Evolutionary conservation across 805 yeast genomes (phyloP), one percentile per base, ranked within the genome.

Genomic region (Schizosaccharomyces pombe): DNA sequence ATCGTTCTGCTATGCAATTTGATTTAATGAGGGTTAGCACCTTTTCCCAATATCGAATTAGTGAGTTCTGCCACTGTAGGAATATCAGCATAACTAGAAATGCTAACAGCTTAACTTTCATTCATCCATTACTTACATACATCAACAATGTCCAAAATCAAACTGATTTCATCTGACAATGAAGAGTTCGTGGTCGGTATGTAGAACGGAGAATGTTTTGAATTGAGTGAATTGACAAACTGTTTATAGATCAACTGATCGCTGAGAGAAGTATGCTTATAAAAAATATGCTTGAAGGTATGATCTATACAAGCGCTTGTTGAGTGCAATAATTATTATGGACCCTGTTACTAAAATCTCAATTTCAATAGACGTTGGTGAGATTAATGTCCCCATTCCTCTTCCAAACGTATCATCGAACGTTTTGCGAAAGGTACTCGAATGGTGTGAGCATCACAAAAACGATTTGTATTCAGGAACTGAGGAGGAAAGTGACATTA

Each of bases 361-460:
- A 22, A 32, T 22, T 31, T 14, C 1, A 11, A 8, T 43, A 64
- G 68, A 71, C 57, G 64, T 64, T 53, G 68, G 70, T 16, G 85
- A 78, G 57, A 80, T 75, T 47, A 83, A 78, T 55, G 82, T 79
- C 43, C 78, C 69, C 55, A 82, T 89, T 62, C 96, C 96, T 37
- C 78, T 86, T 11, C 95, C 94, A 40, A 86, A 85, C 63, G 95
- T 86, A 37, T 74, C 67, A 60, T 82, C 94, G 8, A 79, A 82
- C 16, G 94, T 89, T 22, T 73, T 89, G 68, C 78, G 82, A 65
- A 85, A 86, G 64, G 89, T 89, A n/a, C 72, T 89, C 55, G 95
- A 89, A 65, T 89, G 95, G 93, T 86, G 95, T 62, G 93, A 84
- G 63, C 91, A 89, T 66, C 95, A 89, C 71, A 82, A 80, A 66